Base-by-base conservation (phyloP, 1,284 basidiomycete species). In the Earliella scabrosa region DNA sequence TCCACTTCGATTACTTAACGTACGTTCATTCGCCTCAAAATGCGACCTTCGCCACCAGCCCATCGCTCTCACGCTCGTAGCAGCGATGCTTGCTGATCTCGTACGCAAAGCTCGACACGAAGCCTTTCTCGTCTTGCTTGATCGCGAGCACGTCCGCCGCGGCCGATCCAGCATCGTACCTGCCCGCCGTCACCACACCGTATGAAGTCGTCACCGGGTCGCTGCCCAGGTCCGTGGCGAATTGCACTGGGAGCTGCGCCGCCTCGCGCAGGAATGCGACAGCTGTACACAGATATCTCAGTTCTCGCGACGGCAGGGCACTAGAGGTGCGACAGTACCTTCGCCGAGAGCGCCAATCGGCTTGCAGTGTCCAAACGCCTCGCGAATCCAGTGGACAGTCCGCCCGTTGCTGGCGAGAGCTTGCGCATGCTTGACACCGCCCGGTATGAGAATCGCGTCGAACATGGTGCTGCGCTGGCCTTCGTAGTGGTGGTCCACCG, bases 281-380 rank as follows among this genome's bases (percentile, higher is more conserved):
- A 56, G 75, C 86, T 86, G n/a, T n/a, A n/a, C n/a, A n/a, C n/a
- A n/a, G n/a, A n/a, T n/a, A n/a, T n/a, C n/a, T n/a, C n/a, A n/a
- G n/a, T n/a, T n/a, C n/a, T n/a, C n/a, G n/a, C n/a, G n/a, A n/a
- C n/a, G n/a, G n/a, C n/a, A n/a, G n/a, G n/a, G n/a, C n/a, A n/a
- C n/a, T 11, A 14, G 20, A 5, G 16, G 5, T 2, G 11, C 4
- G 2, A 23, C 29, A 6, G n/a, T 43, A 82, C 86, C 86, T 70
- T 86, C 81, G 18, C 89, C 91, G 36, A 87, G 77, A 5, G 85
- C 89, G 18, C 83, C 87, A 48, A 93, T 89, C 11, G 86, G 67
- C 73, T 93, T 92, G 71, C 85, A 83, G 69, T 93, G 91, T 23
- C 88, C 88, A 71, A 90, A 93, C 1, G 90, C 84, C 72, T 93